Evolutionary conservation across 495 filamentous ascomycete genomes (phyloP).

Genomic region (Aspergillus sparsus): DNA sequence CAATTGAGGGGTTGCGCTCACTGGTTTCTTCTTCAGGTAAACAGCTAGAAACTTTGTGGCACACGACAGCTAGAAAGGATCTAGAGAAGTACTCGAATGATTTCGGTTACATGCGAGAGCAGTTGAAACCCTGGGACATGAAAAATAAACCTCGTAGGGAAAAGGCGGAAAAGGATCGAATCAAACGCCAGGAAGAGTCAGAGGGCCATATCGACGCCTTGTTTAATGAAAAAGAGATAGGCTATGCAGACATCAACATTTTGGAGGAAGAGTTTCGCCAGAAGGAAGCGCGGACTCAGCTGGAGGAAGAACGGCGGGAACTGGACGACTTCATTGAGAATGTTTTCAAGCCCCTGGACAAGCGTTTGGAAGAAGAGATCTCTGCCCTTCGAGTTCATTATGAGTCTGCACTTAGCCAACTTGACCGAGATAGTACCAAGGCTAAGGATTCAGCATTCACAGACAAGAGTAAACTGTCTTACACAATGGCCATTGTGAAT

Average conservation of each 20-base stretch:
- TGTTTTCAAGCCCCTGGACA: slow-evolving; percentile 56
- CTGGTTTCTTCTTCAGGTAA: slow-evolving; percentile 40
- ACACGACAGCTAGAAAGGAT: slow-evolving; percentile 36
- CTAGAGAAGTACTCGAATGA: slow-evolving; percentile 44
- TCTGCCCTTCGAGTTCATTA: slow-evolving; percentile 53
- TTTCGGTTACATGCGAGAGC: slow-evolving; percentile 52
- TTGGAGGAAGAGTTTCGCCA: slow-evolving; percentile 63
- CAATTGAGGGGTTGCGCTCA: slow-evolving; percentile 39
- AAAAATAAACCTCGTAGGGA: slow-evolving; percentile 43
- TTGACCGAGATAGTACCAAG: slow-evolving; percentile 45
- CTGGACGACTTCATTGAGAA: slow-evolving; percentile 52
- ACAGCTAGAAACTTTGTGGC: slow-evolving; percentile 39
- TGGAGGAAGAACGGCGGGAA: slow-evolving; percentile 57
- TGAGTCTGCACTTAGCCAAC: slow-evolving; percentile 43
- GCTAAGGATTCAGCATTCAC: slow-evolving; percentile 29
- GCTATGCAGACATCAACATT: slow-evolving; percentile 60
- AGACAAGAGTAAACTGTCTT: slow-evolving; percentile 41
- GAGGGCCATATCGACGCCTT: slow-evolving; percentile 55
- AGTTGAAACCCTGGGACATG: slow-evolving; percentile 49
- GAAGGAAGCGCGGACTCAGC: slow-evolving; percentile 52
- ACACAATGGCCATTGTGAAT: slow-evolving; percentile 51
- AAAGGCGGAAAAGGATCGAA: slow-evolving; percentile 49
- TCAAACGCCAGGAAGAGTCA: slow-evolving; percentile 54
- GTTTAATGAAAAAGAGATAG: slow-evolving; percentile 61
- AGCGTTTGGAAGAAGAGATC: slow-evolving; percentile 54